Evolutionary conservation across 495 filamentous ascomycete genomes (phyloP), one percentile per base, ranked within the genome.

Genomic region (Neurospora sp.): DNA sequence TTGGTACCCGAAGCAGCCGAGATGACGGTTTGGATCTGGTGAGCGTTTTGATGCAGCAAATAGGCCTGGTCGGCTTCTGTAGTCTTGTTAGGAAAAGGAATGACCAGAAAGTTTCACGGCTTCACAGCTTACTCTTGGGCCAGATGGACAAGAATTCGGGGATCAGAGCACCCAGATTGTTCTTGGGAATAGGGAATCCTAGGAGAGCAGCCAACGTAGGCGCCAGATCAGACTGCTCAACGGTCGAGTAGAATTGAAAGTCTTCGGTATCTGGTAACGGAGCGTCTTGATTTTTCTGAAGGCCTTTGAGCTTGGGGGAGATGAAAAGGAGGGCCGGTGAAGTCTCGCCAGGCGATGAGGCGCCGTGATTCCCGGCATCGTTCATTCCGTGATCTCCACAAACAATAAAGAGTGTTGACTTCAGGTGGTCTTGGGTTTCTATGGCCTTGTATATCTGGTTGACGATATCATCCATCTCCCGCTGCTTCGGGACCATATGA

Each of bases 371-470:
- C 4, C 96, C 96, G 44, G 94, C 96, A 76, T 98, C 96, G 77
- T 98, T 99, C 96, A 99, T 99, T 22, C 96, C 96, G 79, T 99
- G 96, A 78, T 99, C 96, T 59, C 96, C 96, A 71, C 90, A 93
- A 9, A 99, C 82, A 2, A 99, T 88, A 69, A 99, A 87, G 18
- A 98, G 85, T 4, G 95, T 94, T 22, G 89, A 91, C 42, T 88
- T 77, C 3, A 97, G 88, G 80, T 97, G 91, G 4, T 83, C 75
- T 48, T 92, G 78, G 2, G 83, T 84, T 77, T 90, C 87, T 71
- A 98, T 91, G 3, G 93, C 91, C 27, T 85, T 85, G 76, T 92
- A 98, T 41, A 98, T 91, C 69, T 88, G 82, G 68, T 83, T 80
- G 40, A 98, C 89, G 74, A 98, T 89, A 5, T 81, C 84, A 78